These are phyloP conservation scores for Pythium sp. DNA, from an alignment of 352 stramenopile genomes.

Conservation along the genomic window DNA sequence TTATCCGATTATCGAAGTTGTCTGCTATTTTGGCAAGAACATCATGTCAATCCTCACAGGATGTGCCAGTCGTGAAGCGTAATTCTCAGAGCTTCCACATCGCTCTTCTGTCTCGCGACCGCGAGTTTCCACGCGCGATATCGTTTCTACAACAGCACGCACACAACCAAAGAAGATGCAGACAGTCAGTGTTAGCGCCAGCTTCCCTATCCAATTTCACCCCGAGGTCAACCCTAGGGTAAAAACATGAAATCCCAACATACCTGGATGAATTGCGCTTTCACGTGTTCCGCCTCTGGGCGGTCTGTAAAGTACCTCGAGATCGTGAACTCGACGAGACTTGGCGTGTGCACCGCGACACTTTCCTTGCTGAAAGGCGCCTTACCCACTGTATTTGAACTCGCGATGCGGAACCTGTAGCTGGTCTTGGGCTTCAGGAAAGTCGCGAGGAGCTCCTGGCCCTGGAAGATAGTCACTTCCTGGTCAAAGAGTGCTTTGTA, in stretches of 20 bases:
- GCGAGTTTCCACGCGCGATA: conserved; percentile 36
- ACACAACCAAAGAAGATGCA: not conserved
- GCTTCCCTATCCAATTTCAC: not conserved
- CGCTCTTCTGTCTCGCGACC: conserved; percentile 3
- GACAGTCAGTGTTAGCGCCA: not conserved
- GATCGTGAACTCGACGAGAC: conserved; percentile 70
- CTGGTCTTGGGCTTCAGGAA: conserved; percentile 53
- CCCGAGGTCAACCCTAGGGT: not conserved
- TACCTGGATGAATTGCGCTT: conserved; percentile 46
- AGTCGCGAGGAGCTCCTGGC: conserved; percentile 30
- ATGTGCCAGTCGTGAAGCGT: conserved; percentile 33
- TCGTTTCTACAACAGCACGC: conserved; percentile 2
- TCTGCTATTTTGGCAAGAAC: no score
- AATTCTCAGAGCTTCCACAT: conserved; percentile 18
- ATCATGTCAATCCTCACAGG: conserved; percentile 1
- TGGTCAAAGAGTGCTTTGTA: conserved; percentile 26
- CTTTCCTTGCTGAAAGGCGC: conserved; percentile 37
- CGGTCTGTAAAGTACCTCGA: conserved; percentile 49
- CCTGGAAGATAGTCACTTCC: conserved; percentile 39
- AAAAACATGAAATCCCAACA: not conserved
- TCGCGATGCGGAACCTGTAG: conserved; percentile 56
- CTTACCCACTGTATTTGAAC: conserved; percentile 42
- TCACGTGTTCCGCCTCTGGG: conserved; percentile 47
- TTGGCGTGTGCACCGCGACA: conserved; percentile 39
- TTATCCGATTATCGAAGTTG: no score